phyloP scores from a whole-genome alignment of 2,329 filamentous ascomycete genomes.

The Chaetomium globosum region DNA sequence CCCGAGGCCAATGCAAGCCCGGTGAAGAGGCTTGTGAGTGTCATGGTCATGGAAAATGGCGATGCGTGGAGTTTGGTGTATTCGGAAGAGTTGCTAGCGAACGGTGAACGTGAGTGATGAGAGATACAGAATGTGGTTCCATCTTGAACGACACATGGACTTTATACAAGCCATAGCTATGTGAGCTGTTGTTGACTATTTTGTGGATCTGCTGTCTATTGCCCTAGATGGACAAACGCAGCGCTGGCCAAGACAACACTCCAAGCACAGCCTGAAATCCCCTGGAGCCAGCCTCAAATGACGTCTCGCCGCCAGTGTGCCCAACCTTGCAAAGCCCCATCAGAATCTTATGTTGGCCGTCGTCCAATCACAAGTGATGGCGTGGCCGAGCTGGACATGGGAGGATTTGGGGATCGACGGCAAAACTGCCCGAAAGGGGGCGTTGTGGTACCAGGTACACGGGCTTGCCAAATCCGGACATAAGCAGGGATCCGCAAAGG shows the following conservation, averaged over 20 bases:
- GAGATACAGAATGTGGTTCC: neutral
- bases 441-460: neutral
- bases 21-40: neutral
- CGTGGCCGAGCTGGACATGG: neutral
- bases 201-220: neutral
- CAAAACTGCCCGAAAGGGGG: neutral
- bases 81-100: neutral
- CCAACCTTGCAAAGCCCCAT: too few relatives aligned
- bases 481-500: neutral
- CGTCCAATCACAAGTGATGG: neutral
- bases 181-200: neutral
- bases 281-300: neutral
- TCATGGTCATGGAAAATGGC: neutral
- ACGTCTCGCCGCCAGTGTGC: neutral
- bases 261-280: neutral
- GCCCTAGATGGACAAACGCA: neutral
- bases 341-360: neutral
- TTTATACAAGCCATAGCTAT: neutral
- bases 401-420: neutral
- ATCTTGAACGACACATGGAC: neutral
- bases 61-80: neutral
- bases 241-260: neutral
- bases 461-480: neutral
- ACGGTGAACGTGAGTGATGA: neutral
- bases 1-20: slow-evolving; percentile 4